Conservation (phyloP, 148 eudicot species). For the Linanthus parryae region DNA sequence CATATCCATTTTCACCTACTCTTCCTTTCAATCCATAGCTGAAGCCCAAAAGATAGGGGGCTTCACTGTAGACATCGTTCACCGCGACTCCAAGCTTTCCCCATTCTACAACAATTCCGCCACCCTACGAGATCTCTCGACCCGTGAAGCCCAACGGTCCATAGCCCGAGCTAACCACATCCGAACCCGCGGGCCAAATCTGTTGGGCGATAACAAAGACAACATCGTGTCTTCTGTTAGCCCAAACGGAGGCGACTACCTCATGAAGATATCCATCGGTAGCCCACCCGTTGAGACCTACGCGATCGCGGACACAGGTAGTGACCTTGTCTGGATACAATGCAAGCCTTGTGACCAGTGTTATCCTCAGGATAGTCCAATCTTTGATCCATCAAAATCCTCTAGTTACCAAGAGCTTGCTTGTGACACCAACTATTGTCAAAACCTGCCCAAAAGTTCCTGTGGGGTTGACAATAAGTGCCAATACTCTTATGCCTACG, state of each 20-base stretch:
- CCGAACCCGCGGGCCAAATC: not conserved
- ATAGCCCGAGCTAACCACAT: slow-evolving; percentile 14
- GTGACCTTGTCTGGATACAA: slow-evolving; percentile 28
- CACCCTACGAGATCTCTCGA: slow-evolving; percentile 2
- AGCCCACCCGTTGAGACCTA: slow-evolving; percentile 22
- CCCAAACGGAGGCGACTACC: slow-evolving; percentile 28
- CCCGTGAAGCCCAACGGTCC: slow-evolving; percentile 10
- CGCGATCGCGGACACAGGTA: slow-evolving; percentile 27
- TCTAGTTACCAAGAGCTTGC: slow-evolving; percentile 18
- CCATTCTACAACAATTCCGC: slow-evolving; percentile 7
- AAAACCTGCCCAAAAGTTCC: not conserved
- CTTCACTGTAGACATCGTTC: slow-evolving; percentile 14
- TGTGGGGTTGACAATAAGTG: not conserved
- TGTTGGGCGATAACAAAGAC: slow-evolving; percentile 1
- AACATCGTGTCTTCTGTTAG: slow-evolving; percentile 7
- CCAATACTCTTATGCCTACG: not conserved
- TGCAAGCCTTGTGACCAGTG: slow-evolving; percentile 25
- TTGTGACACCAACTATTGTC: slow-evolving; percentile 17
- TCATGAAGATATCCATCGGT: slow-evolving; percentile 21
- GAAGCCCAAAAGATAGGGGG: too few relatives aligned
- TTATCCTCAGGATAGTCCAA: slow-evolving; percentile 8
- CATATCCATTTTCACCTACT: too few relatives aligned
- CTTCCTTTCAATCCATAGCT: too few relatives aligned
- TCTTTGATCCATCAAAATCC: slow-evolving; percentile 25
- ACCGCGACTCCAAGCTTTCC: slow-evolving; percentile 13